Evolutionary conservation across 2,329 filamentous ascomycete species (phyloP).

Genomic region (Dothideomycetes sp.): DNA sequence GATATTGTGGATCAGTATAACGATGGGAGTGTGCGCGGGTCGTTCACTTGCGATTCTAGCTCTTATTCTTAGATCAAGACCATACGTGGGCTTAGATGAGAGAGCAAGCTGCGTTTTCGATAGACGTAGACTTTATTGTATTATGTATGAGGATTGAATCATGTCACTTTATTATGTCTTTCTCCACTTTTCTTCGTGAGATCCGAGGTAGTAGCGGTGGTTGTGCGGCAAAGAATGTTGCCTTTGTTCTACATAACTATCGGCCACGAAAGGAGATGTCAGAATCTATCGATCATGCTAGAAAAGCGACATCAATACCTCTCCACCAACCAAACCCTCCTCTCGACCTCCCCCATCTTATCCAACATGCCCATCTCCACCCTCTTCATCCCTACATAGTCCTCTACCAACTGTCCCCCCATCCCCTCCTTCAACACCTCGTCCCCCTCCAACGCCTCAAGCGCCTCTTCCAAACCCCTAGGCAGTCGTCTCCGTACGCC

Average conservation of each 20-base stretch:
- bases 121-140: no score
- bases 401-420: constrained; percentile 39
- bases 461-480: constrained; percentile 40
- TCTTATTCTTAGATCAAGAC: constrained; percentile 22
- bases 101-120: no score
- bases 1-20: constrained; percentile 32
- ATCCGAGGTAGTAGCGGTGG: no score
- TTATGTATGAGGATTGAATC: no score
- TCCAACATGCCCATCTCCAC: constrained; percentile 43
- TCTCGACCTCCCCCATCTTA: constrained; percentile 36
- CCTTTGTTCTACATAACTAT: no score
- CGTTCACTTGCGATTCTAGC: constrained; percentile 28
- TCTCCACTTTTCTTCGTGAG: no score
- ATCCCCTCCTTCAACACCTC: constrained; percentile 35
- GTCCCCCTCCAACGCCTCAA: constrained; percentile 42
- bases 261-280: no score
- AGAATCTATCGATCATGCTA: no score
- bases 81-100: no score
- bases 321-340: constrained; percentile 52
- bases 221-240: no score
- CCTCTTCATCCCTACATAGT: constrained; percentile 49
- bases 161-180: no score
- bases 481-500: constrained; percentile 48
- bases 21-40: constrained; percentile 24
- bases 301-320: constrained; percentile 45